Evolutionary conservation across 768 basidiomycete species (phyloP), one percentile per base, ranked within the genome.

Genomic region (Trametes villosa): DNA sequence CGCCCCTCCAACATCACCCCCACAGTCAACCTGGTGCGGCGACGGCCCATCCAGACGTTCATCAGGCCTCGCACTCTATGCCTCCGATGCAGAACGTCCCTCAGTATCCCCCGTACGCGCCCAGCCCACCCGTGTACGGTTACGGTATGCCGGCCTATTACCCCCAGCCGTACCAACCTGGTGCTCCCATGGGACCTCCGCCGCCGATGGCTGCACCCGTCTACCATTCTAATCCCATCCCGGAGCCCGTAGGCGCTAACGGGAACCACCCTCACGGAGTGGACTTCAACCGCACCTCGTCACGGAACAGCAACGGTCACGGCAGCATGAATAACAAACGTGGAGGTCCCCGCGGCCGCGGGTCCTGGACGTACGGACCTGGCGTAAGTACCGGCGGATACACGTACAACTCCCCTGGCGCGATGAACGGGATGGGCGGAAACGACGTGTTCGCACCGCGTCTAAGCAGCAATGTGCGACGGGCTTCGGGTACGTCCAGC

Each of bases 341-440:
- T n/a, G 65, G 67, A 20, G 68, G 57, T 17, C 63, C 68, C 18
- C 64, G 59, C 12, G 29, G 56, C 6, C 71, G 67, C 0, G 60
- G 80, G 48, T 74, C 80, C 22, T 91, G 89, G 88, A 90, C 83
- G 70, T 89, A 84, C 67, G 88, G 88, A 1, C 83, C 87, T 66
- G 87, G 87, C 13, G 71, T 83, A 34, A 77, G 83, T 18, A 77
- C 79, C 65, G 78, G 82, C 26, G 83, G 83, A 1, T 75, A 67
- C 31, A 74, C 61, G 53, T 72, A 73, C 34, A 74, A 72, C 44
- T 67, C 72, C 3, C 70, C 67, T 29, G 59, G 65, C 31, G 58
- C 67, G 20, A 67, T 69, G 18, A 50, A 53, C n/a, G 55, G 62
- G 24, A 38, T 48, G 31, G 67, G 71, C 29, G 63, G 67, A 17